Evolutionary conservation across 2,329 filamentous ascomycete genomes (phyloP).

Genomic region (Monilinia laxa): DNA sequence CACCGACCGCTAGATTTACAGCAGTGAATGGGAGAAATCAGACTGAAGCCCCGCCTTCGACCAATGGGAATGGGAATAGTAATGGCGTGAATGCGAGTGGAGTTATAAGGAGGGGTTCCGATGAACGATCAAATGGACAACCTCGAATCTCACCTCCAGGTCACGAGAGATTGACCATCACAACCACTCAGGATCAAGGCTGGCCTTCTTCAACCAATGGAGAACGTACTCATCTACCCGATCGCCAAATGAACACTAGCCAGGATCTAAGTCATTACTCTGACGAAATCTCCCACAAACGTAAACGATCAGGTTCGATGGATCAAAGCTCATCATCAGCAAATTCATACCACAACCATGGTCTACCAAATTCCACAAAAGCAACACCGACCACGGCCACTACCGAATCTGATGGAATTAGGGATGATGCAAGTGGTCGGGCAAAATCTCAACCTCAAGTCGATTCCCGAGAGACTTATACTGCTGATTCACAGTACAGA

Average conservation of each 20-base stretch:
- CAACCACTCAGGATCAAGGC: constrained; percentile 37
- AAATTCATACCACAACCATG: constrained; percentile 43
- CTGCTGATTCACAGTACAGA: constrained; percentile 33
- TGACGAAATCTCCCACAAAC: constrained; percentile 54
- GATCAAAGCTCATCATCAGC: constrained; percentile 45
- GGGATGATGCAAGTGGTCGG: constrained; percentile 42
- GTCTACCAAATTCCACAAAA: constrained; percentile 41
- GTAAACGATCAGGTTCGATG: constrained; percentile 67
- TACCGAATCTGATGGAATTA: constrained; percentile 41
- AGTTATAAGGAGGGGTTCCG: constrained; percentile 35
- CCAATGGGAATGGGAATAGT: constrained; percentile 3
- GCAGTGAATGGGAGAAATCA: constrained; percentile 41
- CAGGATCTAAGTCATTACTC: constrained; percentile 32
- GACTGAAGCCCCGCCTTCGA: constrained; percentile 1
- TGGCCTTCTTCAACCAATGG: constrained; percentile 36
- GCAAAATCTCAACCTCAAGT: constrained; percentile 43
- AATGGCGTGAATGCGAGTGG: constrained; percentile 30
- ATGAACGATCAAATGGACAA: constrained; percentile 39
- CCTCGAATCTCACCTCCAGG: constrained; percentile 37
- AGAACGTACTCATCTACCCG: constrained; percentile 28
- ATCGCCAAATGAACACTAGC: constrained; percentile 27
- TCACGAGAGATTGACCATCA: constrained; percentile 41
- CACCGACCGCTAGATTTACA: constrained; percentile 41
- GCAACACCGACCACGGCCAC: constrained; percentile 37
- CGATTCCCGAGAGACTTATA: constrained; percentile 39